These are phyloP conservation scores for Vanderwaltozyma verrucispora DNA, from an alignment of 805 yeast species.

Conservation along the genomic window DNA sequence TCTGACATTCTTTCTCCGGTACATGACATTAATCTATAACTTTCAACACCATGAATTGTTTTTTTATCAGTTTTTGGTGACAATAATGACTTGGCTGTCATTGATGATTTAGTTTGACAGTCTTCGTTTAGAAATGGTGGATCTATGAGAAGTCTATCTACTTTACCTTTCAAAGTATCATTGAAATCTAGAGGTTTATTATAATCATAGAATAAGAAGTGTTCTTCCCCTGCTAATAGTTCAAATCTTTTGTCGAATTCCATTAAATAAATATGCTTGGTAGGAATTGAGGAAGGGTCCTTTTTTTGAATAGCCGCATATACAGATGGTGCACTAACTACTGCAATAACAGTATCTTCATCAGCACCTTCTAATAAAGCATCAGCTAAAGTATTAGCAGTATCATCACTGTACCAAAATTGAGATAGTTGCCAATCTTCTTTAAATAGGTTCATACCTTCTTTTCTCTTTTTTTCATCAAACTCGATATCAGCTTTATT, in stretches of 20 bases:
- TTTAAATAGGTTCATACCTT: conserved; percentile 63
- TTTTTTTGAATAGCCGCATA: conserved; percentile 67
- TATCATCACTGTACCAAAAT: conserved; percentile 75
- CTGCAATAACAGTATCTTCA: conserved; percentile 55
- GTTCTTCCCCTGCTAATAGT: conserved; percentile 54
- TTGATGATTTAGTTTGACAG: conserved; percentile 65
- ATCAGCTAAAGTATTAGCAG: conserved; percentile 58
- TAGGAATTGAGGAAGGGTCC: conserved; percentile 44
- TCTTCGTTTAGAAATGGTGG: conserved; percentile 81
- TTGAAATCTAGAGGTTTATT: conserved; percentile 57
- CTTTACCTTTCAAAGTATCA: conserved; percentile 43
- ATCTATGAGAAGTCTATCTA: conserved; percentile 67
- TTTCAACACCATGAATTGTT: conserved; percentile 33
- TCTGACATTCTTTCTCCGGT: conserved; percentile 85
- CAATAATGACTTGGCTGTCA: conserved; percentile 53
- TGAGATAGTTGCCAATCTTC: conserved; percentile 95
- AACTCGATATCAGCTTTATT: conserved; percentile 44
- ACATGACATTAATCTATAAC: conserved; percentile 53
- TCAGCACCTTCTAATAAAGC: conserved; percentile 73
- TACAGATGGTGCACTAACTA: conserved; percentile 87
- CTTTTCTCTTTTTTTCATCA: conserved; percentile 23
- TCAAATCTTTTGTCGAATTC: conserved; percentile 75
- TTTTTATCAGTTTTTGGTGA: conserved; percentile 29
- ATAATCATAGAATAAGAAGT: conserved; percentile 69
- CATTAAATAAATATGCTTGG: conserved; percentile 58